Conservation (phyloP, 305 asterid genomes). For the Fraxinus sp. region DNA sequence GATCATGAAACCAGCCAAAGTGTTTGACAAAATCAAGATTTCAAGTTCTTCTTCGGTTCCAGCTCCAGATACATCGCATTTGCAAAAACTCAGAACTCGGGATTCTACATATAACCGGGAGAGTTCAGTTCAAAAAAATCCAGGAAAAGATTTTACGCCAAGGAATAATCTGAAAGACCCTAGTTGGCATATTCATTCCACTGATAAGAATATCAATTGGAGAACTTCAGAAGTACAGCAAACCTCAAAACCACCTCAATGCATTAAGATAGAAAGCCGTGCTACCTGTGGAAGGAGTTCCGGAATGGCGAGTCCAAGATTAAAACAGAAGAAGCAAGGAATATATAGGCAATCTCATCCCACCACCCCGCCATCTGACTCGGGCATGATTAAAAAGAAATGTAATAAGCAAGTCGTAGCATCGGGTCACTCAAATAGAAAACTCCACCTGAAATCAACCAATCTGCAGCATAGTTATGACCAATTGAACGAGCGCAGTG, state of each 20-base stretch:
- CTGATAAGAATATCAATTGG: conserved; percentile 36
- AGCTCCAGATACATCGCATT: conserved; percentile 18
- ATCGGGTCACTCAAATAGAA: conserved; percentile 43
- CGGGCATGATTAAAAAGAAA: conserved; percentile 37
- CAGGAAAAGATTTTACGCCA: conserved; percentile 28
- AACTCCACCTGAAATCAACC: conserved; percentile 39
- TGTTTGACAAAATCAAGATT: conserved; percentile 5
- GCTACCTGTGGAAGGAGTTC: conserved; percentile 41
- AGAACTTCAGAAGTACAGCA: conserved; percentile 32
- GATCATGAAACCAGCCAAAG: conserved; percentile 29
- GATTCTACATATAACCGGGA: conserved; percentile 17
- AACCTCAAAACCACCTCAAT: conserved; percentile 35
- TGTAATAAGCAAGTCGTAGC: conserved; percentile 34
- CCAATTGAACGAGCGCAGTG: conserved; percentile 47
- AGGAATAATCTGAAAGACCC: conserved; percentile 27
- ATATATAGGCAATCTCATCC: conserved; percentile 38
- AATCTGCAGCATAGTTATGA: conserved; percentile 42
- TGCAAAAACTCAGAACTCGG: conserved; percentile 17
- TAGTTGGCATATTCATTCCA: conserved; percentile 27
- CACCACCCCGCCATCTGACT: conserved; percentile 39
- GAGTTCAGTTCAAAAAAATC: conserved; percentile 24
- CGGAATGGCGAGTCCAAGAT: conserved; percentile 55
- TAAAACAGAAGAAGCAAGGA: conserved; percentile 38
- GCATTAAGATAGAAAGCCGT: conserved; percentile 40
- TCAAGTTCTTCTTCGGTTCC: conserved; percentile 20